Base-by-base conservation (phyloP, 176 grass and related monocot species). In the Dendrocalamus sinicus region DNA sequence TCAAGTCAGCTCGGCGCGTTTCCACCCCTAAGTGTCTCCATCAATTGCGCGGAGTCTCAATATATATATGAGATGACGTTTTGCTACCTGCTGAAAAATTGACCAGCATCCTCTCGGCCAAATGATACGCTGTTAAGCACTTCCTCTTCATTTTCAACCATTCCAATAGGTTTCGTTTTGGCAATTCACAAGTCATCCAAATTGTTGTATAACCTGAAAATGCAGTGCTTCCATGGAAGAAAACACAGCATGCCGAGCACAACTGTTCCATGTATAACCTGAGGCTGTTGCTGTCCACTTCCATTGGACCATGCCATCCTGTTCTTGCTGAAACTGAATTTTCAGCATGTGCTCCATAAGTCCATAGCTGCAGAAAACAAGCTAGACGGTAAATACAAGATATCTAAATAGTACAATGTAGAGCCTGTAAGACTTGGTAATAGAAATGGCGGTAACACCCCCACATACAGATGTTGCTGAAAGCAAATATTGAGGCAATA, bases 291-390 rank as follows among this genome's bases (percentile, higher is more conserved):
- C 60, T 83, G 68, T 24, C 28, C 39, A 47, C n/a, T 60, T 45
- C 9, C 23, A 32, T 32, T 83, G 68, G 54, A 62, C 16, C 68
- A 35, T 59, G 53, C 41, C 68, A 46, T 72, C 80, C 51, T 5
- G 26, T 48, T 63, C 24, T 24, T 70, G 50, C 66, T 70, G 66
- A 58, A 70, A 70, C 12, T 70, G 65, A 70, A 47, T 62, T 8
- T 10, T 63, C n/a, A 9, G 5, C 12, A 57, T 55, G 14, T 81
- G 20, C 37, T 30, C 28, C 28, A 30, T 30, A 30, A 30, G 1
- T 24, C 80, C 51, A 12, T 16, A 47, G 28, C 52, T 58, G 53
- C 22, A 72, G 12, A 71, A 45, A 59, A 47, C 16, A 59, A 59
- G 23, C 46, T 41, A 16, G 24, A 63, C 30, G 12, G 0, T 15